Evolutionary conservation across 2,329 filamentous ascomycete genomes (phyloP), one percentile per base, ranked within the genome.

Genomic region (Alternaria dauci): DNA sequence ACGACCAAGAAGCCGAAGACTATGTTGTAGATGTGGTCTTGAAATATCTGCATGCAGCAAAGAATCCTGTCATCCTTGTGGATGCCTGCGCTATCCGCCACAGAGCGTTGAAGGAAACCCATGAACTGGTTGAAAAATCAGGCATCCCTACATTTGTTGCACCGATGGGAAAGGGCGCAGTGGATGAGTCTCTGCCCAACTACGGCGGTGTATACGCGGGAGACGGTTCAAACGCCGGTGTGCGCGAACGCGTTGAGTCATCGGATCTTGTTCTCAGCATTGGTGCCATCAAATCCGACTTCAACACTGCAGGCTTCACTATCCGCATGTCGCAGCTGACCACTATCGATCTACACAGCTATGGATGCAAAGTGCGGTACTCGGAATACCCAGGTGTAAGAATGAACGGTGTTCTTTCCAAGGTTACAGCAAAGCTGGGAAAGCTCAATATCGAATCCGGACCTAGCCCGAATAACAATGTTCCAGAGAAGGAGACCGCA

Each of bases 171-270:
- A 96, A 96, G 81, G 87, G 92, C 18, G 91, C 91, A 20, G 86
- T 97, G 47, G 86, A 95, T 71, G 93, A 97, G 78, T 86, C 86
- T 2, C 85, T 91, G 47, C 82, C 85, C n/a, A 91, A 87, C 71
- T 96, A 90, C 68, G 91, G 91, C 23, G 93, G 93, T 65, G 91
- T 96, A 5, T 96, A 96, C 76, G 90, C 91, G 8, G 93, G 93
- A n/a, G 85, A 86, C 59, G 92, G 90, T 36, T 93, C 89, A 32
- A 86, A 89, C 53, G 84, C 87, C 1, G 84, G 85, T 38, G 89
- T 91, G 25, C 84, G 85, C 65, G 81, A 88, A 43, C 83, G 85
- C 28, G 85, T 93, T 23, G 91, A 93, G 71, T 82, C 82, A 1
- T 87, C 90, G 0, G 91, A 94, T 73, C 81, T 93, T 4, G 86